Conservation (phyloP, 169 alveolate genomes). For the Cryptosporidium meleagridis region DNA sequence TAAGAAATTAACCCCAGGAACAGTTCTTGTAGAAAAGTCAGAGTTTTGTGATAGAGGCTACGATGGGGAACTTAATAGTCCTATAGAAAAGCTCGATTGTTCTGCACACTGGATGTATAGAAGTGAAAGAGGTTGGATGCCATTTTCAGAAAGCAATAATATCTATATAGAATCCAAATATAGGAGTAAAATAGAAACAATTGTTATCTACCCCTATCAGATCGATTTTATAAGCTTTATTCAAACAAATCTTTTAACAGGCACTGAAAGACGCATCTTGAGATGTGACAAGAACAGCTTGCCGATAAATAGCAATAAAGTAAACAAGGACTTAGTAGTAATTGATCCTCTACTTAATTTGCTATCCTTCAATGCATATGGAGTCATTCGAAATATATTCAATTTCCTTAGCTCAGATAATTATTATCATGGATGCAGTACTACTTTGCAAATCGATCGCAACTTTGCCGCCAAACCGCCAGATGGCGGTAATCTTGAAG, state of each 20-base stretch:
- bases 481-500: neutral
- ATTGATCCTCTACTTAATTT: neutral
- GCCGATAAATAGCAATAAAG: neutral
- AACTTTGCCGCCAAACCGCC: neutral
- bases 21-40: neutral
- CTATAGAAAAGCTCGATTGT: neutral
- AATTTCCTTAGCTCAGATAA: neutral
- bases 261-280: constrained; percentile 15
- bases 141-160: neutral
- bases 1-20: neutral
- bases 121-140: constrained; percentile 36
- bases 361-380: neutral
- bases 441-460: neutral
- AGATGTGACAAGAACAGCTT: neutral
- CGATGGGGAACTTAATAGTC: neutral
- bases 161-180: neutral
- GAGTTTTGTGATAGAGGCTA: neutral
- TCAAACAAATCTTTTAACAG: constrained; percentile 20
- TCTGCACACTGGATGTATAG: constrained; percentile 22
- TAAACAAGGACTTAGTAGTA: neutral
- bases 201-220: constrained; percentile 23
- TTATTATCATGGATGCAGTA: too few species aligned
- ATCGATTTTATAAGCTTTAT: neutral
- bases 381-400: constrained; percentile 1
- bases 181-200: neutral